Evolutionary conservation across 805 yeast species (phyloP).

Genomic region (Yarrowia sp.): DNA sequence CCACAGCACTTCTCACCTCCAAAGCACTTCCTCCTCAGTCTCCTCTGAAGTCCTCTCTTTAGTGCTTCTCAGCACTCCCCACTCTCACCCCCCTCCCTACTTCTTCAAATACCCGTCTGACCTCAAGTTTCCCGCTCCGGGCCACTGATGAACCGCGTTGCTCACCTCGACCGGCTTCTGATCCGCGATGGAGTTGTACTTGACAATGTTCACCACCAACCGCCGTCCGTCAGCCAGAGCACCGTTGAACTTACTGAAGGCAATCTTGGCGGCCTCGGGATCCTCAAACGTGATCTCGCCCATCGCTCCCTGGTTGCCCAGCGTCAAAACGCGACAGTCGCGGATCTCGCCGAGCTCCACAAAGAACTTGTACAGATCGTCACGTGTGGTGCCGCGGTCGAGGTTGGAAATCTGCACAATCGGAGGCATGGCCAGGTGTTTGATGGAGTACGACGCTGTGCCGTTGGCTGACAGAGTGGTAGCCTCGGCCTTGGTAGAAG

Average conservation of each 20-base stretch:
- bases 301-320: constrained; percentile 40
- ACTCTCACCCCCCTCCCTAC: neutral
- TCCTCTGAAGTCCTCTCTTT: no score
- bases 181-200: constrained; percentile 41
- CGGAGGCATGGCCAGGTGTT: constrained; percentile 44
- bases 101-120: constrained; percentile 5
- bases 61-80: neutral
- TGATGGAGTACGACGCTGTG: constrained; percentile 27
- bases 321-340: constrained; percentile 42
- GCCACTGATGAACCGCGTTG: constrained; percentile 21
- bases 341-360: constrained; percentile 44
- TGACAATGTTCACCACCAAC: constrained; percentile 50
- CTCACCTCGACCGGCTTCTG: constrained; percentile 2
- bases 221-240: constrained; percentile 59
- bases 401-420: constrained; percentile 47
- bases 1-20: neutral
- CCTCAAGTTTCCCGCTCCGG: constrained; percentile 7
- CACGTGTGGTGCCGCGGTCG: constrained; percentile 49
- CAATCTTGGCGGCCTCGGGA: constrained; percentile 48
- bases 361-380: constrained; percentile 47
- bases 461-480: neutral
- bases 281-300: constrained; percentile 47
- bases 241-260: constrained; percentile 52
- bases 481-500: neutral
- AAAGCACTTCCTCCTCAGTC: no score